These are phyloP conservation scores for Ogataea salicorniae DNA, from an alignment of 805 yeast genomes.

Conservation along the genomic window DNA sequence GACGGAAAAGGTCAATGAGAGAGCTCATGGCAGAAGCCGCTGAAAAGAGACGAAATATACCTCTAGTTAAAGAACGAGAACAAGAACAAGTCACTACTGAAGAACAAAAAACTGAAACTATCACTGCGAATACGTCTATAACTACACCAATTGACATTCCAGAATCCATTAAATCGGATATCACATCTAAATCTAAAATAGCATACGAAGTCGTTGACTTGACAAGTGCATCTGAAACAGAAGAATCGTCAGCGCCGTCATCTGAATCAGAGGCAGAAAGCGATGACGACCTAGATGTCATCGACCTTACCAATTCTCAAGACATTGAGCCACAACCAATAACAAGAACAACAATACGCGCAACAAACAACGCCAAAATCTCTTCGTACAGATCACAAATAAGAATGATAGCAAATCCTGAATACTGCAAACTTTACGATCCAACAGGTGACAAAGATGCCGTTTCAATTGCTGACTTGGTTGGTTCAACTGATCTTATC, in stretches of 20 bases:
- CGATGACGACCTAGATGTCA: no score
- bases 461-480: conserved; percentile 22
- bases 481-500: conserved; percentile 21
- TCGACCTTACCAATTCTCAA: no score
- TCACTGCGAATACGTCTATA: not conserved
- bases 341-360: not conserved
- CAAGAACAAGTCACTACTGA: not conserved
- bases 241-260: no score
- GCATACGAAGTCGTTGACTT: no score
- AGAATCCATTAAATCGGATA: no score
- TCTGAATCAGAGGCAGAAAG: no score
- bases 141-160: not conserved
- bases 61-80: not conserved
- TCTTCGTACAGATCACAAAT: conserved; percentile 21
- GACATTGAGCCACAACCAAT: no score
- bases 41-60: conserved; percentile 8
- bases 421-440: conserved; percentile 18
- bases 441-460: conserved; percentile 23
- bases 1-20: conserved; percentile 6
- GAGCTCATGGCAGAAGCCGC: conserved; percentile 22
- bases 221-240: no score
- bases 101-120: not conserved
- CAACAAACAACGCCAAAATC: not conserved
- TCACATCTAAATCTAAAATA: no score
- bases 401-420: conserved; percentile 20